Percentiles rank a stretch among this genome's conserved stretches.
Evolutionary conservation across 202 grass and related monocot species (phyloP).

Genomic region (Musa balbisiana): DNA sequence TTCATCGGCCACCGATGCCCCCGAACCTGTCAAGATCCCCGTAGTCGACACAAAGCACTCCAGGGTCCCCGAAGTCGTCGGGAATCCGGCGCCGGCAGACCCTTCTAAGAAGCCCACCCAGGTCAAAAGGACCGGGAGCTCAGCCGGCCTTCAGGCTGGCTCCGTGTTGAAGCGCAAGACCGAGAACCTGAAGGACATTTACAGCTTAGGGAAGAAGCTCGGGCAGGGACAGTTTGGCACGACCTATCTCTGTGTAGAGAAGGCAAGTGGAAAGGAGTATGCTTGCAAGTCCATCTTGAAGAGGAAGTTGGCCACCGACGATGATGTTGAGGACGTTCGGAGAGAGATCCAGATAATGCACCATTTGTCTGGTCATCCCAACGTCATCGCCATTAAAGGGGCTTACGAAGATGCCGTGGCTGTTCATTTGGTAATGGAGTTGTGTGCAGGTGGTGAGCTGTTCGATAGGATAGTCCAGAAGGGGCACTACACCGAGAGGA

Average conservation of each 20-base stretch:
- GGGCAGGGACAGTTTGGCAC: slow-evolving; percentile 97
- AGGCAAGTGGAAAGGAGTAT: slow-evolving; percentile 71
- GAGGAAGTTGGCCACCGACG: slow-evolving; percentile 72
- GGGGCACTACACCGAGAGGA: slow-evolving; percentile 94
- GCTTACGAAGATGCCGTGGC: slow-evolving; percentile 96
- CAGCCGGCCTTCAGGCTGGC: slow-evolving; percentile 50
- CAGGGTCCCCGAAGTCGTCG: neutral
- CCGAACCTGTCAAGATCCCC: slow-evolving; percentile 67
- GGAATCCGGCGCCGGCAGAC: slow-evolving; percentile 11
- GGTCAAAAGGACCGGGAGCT: slow-evolving; percentile 74
- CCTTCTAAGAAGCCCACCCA: slow-evolving; percentile 42
- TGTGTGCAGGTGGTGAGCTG: slow-evolving; percentile 27
- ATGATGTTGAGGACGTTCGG: slow-evolving; percentile 56
- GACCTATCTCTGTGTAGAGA: slow-evolving; percentile 95
- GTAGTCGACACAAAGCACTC: slow-evolving; percentile 29
- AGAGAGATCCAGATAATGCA: slow-evolving; percentile 52
- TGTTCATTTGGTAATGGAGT: slow-evolving; percentile 48
- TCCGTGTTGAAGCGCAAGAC: slow-evolving; percentile 87
- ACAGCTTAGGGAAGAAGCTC: slow-evolving; percentile 85
- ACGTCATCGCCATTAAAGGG: slow-evolving; percentile 82
- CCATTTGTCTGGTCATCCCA: slow-evolving; percentile 61
- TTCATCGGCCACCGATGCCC: slow-evolving; percentile 29
- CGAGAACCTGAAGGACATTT: slow-evolving; percentile 79
- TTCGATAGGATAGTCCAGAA: slow-evolving; percentile 92
- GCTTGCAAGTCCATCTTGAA: slow-evolving; percentile 98